phyloP scores from a whole-genome alignment of 2,329 filamentous ascomycete species.

The Penicillium carneum region DNA sequence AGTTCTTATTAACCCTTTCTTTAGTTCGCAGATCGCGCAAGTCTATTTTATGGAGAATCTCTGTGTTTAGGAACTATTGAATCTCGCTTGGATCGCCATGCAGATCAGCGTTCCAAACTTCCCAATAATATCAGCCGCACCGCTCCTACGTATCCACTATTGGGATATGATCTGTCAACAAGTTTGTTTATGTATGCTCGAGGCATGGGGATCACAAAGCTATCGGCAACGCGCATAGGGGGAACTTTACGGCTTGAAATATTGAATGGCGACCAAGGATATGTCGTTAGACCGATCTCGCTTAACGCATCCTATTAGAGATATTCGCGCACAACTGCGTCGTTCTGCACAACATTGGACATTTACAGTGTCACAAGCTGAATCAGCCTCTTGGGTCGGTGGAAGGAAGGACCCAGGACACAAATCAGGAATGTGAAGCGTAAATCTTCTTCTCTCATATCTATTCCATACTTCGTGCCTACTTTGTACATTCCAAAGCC shows the following conservation, averaged over 20 bases:
- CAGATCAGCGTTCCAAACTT: constrained; percentile 17
- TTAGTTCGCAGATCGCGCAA: not conserved
- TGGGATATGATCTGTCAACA: constrained; percentile 30
- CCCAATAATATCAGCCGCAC: constrained; percentile 20
- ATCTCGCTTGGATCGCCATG: constrained; percentile 20
- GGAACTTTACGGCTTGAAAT: not conserved
- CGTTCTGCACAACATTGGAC: constrained; percentile 2
- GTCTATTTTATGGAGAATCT: not conserved
- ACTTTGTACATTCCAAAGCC: constrained; percentile 30
- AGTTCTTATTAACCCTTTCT: not conserved
- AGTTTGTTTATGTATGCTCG: constrained; percentile 8
- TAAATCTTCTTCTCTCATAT: constrained; percentile 12
- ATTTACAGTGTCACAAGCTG: not conserved
- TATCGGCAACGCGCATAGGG: constrained; percentile 26
- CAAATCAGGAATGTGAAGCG: constrained; percentile 9
- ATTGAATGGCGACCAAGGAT: not conserved
- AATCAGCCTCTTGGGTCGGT: not conserved
- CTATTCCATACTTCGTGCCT: not conserved
- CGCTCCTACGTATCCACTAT: constrained; percentile 10
- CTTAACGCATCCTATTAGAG: constrained; percentile 12
- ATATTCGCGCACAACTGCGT: constrained; percentile 5
- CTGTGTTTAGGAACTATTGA: constrained; percentile 5
- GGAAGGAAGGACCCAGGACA: not conserved
- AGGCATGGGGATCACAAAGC: constrained; percentile 16
- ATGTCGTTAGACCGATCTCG: constrained; percentile 16